Conservation (phyloP, 352 stramenopile species). For the Aphanomyces stellatus region DNA sequence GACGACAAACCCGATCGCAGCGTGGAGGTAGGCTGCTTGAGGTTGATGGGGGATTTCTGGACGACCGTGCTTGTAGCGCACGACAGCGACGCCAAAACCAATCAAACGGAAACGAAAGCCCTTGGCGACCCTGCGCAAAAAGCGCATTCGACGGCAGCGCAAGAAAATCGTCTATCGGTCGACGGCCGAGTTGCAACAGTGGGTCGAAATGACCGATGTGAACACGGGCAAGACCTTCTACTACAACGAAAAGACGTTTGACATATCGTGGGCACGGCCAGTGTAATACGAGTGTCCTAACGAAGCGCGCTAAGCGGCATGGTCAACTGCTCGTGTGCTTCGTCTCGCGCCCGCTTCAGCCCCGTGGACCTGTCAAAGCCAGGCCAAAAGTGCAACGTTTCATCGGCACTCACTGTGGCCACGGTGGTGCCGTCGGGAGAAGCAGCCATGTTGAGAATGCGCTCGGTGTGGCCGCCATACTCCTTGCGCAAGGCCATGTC, state of each 20-base stretch:
- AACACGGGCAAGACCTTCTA: conserved; percentile 23
- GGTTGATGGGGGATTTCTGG: too few species aligned
- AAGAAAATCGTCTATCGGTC: neutral
- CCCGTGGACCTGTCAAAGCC: neutral
- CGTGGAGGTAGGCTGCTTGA: too few species aligned
- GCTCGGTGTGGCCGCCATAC: neutral
- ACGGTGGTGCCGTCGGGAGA: neutral
- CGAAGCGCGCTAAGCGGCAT: neutral
- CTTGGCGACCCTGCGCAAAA: neutral
- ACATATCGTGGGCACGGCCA: conserved; percentile 18
- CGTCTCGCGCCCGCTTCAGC: neutral
- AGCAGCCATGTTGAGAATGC: neutral
- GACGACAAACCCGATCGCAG: too few species aligned
- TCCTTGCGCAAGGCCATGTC: neutral
- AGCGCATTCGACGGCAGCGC: neutral
- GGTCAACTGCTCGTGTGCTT: too few species aligned
- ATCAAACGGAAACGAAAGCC: neutral
- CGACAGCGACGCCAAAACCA: neutral
- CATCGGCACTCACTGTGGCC: neutral
- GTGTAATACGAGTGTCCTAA: neutral
- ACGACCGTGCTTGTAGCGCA: neutral
- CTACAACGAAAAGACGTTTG: conserved; percentile 26
- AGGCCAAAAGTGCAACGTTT: conserved; percentile 5
- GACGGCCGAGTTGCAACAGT: conserved; percentile 15
- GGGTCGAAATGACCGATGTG: conserved; percentile 14